Percentiles rank a stretch among this genome's conserved stretches.
These are phyloP conservation scores for Clonostachys chloroleuca DNA, from an alignment of 2,329 filamentous ascomycete species.

Conservation along the genomic window DNA sequence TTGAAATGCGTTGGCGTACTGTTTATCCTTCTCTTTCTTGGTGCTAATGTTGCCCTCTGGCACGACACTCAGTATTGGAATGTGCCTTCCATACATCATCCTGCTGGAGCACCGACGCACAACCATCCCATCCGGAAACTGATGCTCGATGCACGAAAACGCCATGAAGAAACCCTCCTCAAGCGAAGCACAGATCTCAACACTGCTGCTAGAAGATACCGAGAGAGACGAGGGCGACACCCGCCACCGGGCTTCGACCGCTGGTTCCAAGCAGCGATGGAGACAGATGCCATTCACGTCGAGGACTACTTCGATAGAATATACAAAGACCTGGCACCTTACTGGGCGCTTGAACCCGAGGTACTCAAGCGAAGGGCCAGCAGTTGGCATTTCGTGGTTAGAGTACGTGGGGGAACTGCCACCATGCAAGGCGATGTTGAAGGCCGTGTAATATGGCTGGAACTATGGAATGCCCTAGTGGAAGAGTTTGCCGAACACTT, in stretches of 20 bases:
- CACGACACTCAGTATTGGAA: conserved; percentile 16
- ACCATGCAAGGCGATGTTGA: conserved; percentile 28
- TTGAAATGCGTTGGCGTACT: conserved; percentile 2
- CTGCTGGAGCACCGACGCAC: conserved; percentile 12
- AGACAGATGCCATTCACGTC: conserved; percentile 49
- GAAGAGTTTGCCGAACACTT: conserved; percentile 45
- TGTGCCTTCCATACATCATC: conserved; percentile 5
- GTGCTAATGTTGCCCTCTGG: conserved; percentile 24
- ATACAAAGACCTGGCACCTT: conserved; percentile 57
- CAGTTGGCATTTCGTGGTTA: conserved; percentile 39
- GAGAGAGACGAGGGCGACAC: conserved; percentile 50
- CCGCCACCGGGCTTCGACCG: conserved; percentile 60
- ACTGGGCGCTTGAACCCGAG: conserved; percentile 48
- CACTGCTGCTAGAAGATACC: conserved; percentile 50
- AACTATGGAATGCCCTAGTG: conserved; percentile 44
- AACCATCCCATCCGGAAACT: conserved; percentile 47
- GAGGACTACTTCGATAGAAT: conserved; percentile 63
- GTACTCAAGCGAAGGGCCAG: conserved; percentile 30
- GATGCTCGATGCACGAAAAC: conserved; percentile 37
- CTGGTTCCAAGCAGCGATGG: conserved; percentile 51
- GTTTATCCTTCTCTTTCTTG: conserved; percentile 11
- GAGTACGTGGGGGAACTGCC: conserved; percentile 40
- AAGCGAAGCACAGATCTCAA: conserved; percentile 42
- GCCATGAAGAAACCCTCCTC: conserved; percentile 33
- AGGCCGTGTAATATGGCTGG: conserved; percentile 35